Percentiles rank a stretch among this genome's conserved stretches.
These are phyloP conservation scores for Candida khao-thaluensis DNA, from an alignment of 805 yeast species.

Conservation along the genomic window DNA sequence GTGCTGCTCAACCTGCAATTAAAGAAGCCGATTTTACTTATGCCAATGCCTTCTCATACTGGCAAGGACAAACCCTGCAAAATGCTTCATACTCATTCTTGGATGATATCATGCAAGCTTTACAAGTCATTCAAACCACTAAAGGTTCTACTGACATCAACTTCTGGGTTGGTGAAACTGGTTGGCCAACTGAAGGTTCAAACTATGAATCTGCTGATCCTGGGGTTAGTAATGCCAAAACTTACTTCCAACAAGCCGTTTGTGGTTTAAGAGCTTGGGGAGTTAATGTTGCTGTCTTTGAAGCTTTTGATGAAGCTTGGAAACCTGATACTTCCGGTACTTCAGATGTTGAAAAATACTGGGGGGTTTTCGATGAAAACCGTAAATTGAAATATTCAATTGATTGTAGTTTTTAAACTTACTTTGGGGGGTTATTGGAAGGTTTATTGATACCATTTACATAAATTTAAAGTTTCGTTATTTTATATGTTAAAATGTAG, in stretches of 20 bases:
- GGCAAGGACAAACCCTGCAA: conserved; percentile 91
- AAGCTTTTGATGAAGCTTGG: conserved; percentile 96
- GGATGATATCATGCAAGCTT: conserved; percentile 97
- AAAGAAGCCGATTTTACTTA: conserved; percentile 79
- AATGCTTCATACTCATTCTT: conserved; percentile 90
- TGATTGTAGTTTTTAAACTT: conserved; percentile 29
- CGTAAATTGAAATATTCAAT: conserved; percentile 39
- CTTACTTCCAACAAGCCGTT: conserved; percentile 83
- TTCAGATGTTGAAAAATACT: conserved; percentile 83
- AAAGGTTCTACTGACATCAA: conserved; percentile 85
- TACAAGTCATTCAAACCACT: conserved; percentile 79
- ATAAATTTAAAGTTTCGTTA: background rate
- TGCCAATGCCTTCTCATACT: conserved; percentile 96
- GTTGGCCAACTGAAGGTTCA: conserved; percentile 92
- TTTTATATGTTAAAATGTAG: conserved; percentile 4
- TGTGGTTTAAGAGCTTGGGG: conserved; percentile 98
- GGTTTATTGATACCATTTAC: conserved; percentile 6
- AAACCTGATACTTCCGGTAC: conserved; percentile 89
- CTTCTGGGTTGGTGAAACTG: conserved; percentile 97
- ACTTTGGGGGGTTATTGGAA: background rate
- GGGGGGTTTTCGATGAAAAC: conserved; percentile 81
- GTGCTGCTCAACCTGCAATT: conserved; percentile 66
- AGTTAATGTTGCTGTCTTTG: conserved; percentile 85
- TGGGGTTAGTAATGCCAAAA: conserved; percentile 66
- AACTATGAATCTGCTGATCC: conserved; percentile 67